These are phyloP conservation scores for Goniomonas avonlea DNA, from an alignment of 78 protist species.

Conservation along the genomic window DNA sequence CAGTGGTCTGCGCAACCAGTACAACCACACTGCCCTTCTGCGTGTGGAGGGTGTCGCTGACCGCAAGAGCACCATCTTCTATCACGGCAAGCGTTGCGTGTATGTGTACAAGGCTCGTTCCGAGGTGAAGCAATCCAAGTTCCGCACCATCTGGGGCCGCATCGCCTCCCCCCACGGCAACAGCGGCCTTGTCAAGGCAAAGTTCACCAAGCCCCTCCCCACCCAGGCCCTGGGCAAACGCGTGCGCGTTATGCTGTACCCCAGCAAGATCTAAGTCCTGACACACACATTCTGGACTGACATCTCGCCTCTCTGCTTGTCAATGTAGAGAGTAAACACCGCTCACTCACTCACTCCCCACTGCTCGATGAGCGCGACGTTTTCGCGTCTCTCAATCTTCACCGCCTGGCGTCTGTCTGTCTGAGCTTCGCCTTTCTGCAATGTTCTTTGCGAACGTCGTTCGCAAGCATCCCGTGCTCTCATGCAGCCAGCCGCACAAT, in stretches of 20 bases:
- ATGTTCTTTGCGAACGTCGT: no score
- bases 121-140: background rate
- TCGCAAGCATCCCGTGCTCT: no score
- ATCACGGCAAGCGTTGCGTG: constrained; percentile 38
- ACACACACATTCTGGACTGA: no score
- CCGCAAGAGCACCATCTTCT: background rate
- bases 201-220: constrained; percentile 27
- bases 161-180: constrained; percentile 41
- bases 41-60: constrained; percentile 18
- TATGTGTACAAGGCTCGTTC: constrained; percentile 32
- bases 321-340: no score
- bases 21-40: background rate
- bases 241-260: constrained; percentile 39
- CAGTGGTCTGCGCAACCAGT: background rate
- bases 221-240: constrained; percentile 24
- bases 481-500: no score
- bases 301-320: no score
- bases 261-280: no score
- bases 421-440: no score
- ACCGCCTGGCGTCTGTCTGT: no score
- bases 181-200: constrained; percentile 35
- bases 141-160: constrained; percentile 32
- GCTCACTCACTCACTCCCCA: no score
- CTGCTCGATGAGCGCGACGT: no score
- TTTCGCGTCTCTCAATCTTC: no score